Evolutionary conservation across 495 filamentous ascomycete genomes (phyloP).

Genomic region (Cercophora samala): DNA sequence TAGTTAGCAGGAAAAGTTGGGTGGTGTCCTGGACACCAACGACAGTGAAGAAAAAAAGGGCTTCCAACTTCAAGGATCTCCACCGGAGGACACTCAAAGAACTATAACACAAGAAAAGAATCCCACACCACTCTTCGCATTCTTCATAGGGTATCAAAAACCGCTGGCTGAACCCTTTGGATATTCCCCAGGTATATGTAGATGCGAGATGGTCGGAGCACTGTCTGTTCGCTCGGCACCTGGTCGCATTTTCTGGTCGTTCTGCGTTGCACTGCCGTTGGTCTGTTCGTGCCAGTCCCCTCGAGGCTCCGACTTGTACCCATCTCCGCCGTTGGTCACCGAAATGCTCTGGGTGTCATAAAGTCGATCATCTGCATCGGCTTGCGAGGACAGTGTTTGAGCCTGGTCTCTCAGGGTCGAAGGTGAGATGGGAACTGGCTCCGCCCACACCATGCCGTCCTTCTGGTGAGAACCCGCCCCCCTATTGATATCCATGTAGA

Average conservation of each 20-base stretch:
- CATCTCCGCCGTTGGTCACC: not conserved
- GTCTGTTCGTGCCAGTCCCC: not conserved
- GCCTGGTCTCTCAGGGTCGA: constrained; percentile 2
- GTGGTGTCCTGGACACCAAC: not conserved
- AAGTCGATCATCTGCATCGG: constrained; percentile 1
- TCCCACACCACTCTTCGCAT: not conserved
- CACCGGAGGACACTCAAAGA: not conserved
- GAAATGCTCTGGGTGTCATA: not conserved
- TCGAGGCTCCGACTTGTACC: not conserved
- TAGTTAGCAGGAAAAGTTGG: not conserved
- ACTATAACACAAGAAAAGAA: not conserved
- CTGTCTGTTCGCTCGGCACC: constrained; percentile 28
- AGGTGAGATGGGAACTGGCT: constrained; percentile 14
- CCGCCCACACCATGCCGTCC: constrained; percentile 12
- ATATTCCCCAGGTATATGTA: constrained; percentile 58
- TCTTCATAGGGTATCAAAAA: not conserved
- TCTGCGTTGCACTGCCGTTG: constrained; percentile 2
- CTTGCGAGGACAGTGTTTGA: not conserved
- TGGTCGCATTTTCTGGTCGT: constrained; percentile 15
- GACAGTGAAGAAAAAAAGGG: not conserved
- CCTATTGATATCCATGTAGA: not conserved
- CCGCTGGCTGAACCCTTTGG: constrained; percentile 38
- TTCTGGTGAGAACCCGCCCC: not conserved
- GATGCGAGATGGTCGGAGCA: constrained; percentile 35
- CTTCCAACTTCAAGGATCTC: not conserved